These are phyloP conservation scores for Halenospora varia DNA, from an alignment of 495 filamentous ascomycete species.

Conservation along the genomic window DNA sequence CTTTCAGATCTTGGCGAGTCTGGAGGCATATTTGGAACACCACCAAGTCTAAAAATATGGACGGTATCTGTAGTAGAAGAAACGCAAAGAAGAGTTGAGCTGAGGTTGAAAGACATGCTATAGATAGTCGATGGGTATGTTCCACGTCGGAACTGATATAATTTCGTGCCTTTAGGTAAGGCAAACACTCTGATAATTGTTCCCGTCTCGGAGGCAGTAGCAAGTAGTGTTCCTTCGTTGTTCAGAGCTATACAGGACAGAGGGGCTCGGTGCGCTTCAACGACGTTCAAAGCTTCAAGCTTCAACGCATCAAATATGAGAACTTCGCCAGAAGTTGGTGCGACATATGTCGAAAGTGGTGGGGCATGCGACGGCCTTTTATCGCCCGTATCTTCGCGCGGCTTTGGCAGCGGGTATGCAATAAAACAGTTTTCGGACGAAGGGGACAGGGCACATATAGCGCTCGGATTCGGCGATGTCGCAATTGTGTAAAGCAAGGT, in stretches of 20 bases:
- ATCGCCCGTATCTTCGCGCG: constrained; percentile 47
- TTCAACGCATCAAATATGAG: constrained; percentile 85
- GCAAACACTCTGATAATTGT: constrained; percentile 96
- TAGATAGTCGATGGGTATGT: constrained; percentile 92
- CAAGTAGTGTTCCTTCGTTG: constrained; percentile 85
- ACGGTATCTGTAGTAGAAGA: constrained; percentile 95
- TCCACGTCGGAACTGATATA: constrained; percentile 92
- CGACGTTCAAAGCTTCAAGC: constrained; percentile 85
- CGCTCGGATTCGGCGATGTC: constrained; percentile 87
- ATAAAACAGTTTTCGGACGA: constrained; percentile 95
- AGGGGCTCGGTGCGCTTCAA: constrained; percentile 92
- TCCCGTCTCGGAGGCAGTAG: constrained; percentile 94
- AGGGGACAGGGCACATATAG: constrained; percentile 87
- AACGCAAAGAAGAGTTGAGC: constrained; percentile 87
- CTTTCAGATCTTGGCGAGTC: constrained; percentile 32
- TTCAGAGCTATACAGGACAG: constrained; percentile 87
- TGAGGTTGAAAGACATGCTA: constrained; percentile 99
- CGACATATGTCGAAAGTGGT: constrained; percentile 65
- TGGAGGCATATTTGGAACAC: constrained; percentile 11
- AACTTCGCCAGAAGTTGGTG: constrained; percentile 87
- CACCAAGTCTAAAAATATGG: constrained; percentile 84
- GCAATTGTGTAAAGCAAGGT: constrained; percentile 83
- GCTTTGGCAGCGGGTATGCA: constrained; percentile 89
- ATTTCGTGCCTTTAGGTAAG: constrained; percentile 80
- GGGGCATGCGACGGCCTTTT: constrained; percentile 81